A percentile compares a stretch with the other conserved stretches of the same genome.
Conservation (phyloP, 768 basidiomycete species). For the Serendipita vermifera region DNA sequence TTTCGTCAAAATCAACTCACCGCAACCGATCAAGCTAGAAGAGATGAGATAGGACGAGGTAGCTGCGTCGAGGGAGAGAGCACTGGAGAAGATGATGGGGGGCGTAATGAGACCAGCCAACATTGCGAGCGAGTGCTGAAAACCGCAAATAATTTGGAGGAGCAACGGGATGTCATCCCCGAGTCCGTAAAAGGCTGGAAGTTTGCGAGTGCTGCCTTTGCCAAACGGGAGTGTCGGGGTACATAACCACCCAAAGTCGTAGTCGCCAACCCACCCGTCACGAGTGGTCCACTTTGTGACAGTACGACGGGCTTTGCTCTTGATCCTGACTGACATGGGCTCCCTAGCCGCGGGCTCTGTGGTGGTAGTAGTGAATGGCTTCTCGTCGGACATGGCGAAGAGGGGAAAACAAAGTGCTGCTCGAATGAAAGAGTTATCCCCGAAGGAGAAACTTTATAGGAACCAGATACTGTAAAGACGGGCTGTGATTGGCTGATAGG, state of each 20-base stretch:
- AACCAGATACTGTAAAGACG: background rate
- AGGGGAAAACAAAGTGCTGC: background rate
- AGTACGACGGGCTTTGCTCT: background rate
- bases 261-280: slow-evolving; percentile 74
- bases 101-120: slow-evolving; percentile 72
- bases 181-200: slow-evolving; percentile 64
- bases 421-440: background rate
- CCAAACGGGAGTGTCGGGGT: slow-evolving; percentile 52
- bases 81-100: slow-evolving; percentile 63
- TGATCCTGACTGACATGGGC: background rate
- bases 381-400: background rate
- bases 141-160: slow-evolving; percentile 58
- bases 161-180: slow-evolving; percentile 59
- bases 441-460: background rate
- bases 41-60: slow-evolving; percentile 70
- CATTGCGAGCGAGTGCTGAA: slow-evolving; percentile 72
- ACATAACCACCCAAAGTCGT: slow-evolving; percentile 67
- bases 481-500: slow-evolving; percentile 8
- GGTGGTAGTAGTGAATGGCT: background rate
- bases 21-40: slow-evolving; percentile 65
- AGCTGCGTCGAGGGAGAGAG: slow-evolving; percentile 42
- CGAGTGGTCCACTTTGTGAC: slow-evolving; percentile 32
- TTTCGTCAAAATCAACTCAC: slow-evolving; percentile 28
- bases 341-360: background rate
- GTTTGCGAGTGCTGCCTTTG: slow-evolving; percentile 21